Conservation (phyloP, 352 stramenopile genomes). For the Globisporangium irregulare region DNA sequence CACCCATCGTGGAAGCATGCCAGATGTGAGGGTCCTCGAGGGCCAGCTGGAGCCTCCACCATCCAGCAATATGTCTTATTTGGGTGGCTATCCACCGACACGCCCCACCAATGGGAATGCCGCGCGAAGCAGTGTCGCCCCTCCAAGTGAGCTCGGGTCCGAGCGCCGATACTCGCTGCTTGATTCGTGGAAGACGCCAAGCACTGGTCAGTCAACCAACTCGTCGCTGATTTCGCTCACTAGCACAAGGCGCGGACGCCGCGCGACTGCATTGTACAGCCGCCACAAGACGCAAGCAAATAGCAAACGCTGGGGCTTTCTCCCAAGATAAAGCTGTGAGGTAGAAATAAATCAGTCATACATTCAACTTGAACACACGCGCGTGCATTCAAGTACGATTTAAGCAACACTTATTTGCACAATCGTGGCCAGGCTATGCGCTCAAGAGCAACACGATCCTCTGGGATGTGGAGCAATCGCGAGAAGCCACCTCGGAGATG, state of each 20-base stretch:
- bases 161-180: conserved; percentile 69
- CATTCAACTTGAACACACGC: not conserved
- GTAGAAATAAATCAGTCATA: not conserved
- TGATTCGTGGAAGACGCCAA: conserved; percentile 67
- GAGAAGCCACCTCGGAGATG: no score
- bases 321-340: conserved; percentile 10
- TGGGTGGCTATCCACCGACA: conserved; percentile 3
- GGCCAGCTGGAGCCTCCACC: not conserved
- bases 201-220: conserved; percentile 45
- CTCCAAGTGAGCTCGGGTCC: conserved; percentile 31
- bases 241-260: conserved; percentile 60
- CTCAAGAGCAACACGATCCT: no score
- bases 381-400: not conserved
- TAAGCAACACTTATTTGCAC: no score
- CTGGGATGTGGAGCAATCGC: no score
- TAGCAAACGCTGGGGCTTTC: conserved; percentile 46
- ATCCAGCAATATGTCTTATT: conserved; percentile 6
- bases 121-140: not conserved
- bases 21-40: conserved; percentile 22
- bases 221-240: conserved; percentile 69
- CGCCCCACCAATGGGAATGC: conserved; percentile 3
- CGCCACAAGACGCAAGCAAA: conserved; percentile 53
- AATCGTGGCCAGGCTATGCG: no score
- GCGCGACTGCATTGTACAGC: conserved; percentile 58
- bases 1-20: conserved; percentile 40